A percentile compares a stretch with the other conserved stretches of the same genome.
Conservation (phyloP, 768 basidiomycete genomes). For the Russula sp. region DNA sequence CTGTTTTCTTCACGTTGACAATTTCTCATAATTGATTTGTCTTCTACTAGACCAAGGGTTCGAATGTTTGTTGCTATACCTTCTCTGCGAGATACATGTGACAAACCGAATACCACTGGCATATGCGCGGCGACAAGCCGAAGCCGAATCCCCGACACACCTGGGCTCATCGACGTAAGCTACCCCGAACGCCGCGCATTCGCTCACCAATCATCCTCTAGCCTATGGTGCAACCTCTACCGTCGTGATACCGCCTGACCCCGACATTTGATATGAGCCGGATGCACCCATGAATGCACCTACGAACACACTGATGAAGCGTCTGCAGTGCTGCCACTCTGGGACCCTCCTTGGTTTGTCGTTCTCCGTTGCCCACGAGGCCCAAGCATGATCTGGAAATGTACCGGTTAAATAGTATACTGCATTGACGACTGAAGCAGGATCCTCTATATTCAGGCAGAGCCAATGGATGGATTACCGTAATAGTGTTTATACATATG, state of each 20-base stretch:
- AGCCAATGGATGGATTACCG: neutral
- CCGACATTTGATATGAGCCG: neutral
- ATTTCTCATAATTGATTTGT: neutral
- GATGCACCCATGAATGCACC: neutral
- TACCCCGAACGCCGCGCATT: too few species aligned
- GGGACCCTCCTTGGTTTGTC: constrained; percentile 4
- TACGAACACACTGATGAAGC: neutral
- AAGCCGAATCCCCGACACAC: neutral
- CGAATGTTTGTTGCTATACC: neutral
- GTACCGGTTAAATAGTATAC: too few species aligned
- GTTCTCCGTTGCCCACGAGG: neutral
- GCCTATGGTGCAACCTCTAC: constrained; percentile 1
- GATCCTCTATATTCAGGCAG: neutral
- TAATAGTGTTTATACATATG: neutral
- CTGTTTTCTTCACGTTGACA: neutral
- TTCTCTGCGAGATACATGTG: too few species aligned
- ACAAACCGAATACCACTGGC: neutral
- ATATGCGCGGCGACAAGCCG: neutral
- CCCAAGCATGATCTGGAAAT: too few species aligned
- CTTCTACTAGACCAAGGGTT: neutral
- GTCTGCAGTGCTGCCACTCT: neutral
- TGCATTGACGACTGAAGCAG: neutral
- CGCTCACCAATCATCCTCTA: neutral
- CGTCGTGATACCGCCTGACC: neutral
- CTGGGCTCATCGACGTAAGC: neutral